A percentile compares a stretch with the other conserved stretches of the same genome.
Conservation (phyloP, 768 basidiomycete species). For the Pisolithus microcarpus region DNA sequence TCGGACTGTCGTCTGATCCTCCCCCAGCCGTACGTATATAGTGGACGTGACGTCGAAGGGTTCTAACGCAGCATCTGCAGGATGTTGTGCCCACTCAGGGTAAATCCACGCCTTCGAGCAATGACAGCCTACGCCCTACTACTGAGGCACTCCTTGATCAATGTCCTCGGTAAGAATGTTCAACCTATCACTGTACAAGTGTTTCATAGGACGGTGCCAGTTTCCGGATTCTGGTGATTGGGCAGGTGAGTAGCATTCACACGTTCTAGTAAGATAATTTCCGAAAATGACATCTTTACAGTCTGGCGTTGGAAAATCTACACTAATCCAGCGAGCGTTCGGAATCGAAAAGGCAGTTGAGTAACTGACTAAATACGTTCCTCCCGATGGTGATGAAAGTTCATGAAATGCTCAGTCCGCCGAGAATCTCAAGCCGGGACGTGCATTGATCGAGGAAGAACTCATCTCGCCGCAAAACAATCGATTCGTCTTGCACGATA, state of each 20-base stretch:
- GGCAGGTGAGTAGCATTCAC: background rate
- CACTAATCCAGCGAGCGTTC: background rate
- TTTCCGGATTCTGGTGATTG: background rate
- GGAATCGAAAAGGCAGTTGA: background rate
- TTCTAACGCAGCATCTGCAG: no score
- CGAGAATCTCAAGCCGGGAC: background rate
- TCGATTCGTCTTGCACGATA: background rate
- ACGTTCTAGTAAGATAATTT: background rate
- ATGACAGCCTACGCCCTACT: background rate
- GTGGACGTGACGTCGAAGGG: no score
- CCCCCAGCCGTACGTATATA: no score
- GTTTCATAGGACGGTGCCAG: background rate
- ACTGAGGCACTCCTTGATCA: background rate
- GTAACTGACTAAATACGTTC: background rate
- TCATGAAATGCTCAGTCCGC: background rate
- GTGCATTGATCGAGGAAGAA: background rate
- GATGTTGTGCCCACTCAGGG: no score
- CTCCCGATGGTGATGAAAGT: background rate
- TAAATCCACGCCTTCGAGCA: no score
- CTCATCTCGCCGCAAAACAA: background rate
- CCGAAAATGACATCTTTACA: background rate
- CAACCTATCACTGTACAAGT: background rate
- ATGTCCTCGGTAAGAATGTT: background rate
- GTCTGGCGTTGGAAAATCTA: background rate
- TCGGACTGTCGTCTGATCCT: no score